Evolutionary conservation across 1,284 basidiomycete genomes (phyloP).

Genomic region (Ceratobasidium sp.): DNA sequence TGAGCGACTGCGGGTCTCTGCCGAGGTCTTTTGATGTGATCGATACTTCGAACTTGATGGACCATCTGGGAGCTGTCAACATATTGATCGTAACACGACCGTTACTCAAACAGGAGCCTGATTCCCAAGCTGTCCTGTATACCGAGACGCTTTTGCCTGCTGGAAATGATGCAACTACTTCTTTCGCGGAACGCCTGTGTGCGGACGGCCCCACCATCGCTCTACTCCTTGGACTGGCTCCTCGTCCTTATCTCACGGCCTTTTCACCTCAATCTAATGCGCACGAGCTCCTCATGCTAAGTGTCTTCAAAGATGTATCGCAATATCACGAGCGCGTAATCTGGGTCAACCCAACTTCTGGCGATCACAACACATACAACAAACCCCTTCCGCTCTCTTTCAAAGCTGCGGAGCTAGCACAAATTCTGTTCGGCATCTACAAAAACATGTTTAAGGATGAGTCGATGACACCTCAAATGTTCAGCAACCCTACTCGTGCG

Average conservation of each 20-base stretch:
- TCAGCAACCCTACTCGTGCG: constrained; percentile 51
- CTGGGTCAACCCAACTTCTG: constrained; percentile 6
- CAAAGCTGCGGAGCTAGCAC: constrained; percentile 58
- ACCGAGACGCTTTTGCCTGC: constrained; percentile 60
- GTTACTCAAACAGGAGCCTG: constrained; percentile 56
- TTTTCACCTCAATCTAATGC: constrained; percentile 62
- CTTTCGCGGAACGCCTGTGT: constrained; percentile 55
- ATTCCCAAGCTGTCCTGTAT: constrained; percentile 57
- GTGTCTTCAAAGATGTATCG: no score
- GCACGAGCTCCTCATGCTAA: constrained; percentile 63
- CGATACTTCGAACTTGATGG: constrained; percentile 67
- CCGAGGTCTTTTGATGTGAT: constrained; percentile 63
- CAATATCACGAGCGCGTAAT: not conserved
- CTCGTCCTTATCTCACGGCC: constrained; percentile 60
- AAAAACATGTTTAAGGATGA: constrained; percentile 60
- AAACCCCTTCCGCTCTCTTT: constrained; percentile 48
- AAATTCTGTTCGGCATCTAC: constrained; percentile 64
- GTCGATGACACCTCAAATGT: constrained; percentile 55
- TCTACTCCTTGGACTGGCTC: constrained; percentile 61
- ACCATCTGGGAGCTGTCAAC: constrained; percentile 67
- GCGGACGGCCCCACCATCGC: constrained; percentile 60
- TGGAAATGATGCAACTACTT: constrained; percentile 49
- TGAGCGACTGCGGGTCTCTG: not conserved
- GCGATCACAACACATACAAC: constrained; percentile 51
- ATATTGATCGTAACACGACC: constrained; percentile 60